phyloP scores from a whole-genome alignment of 495 filamentous ascomycete genomes.

The Emericellopsis terricola region DNA sequence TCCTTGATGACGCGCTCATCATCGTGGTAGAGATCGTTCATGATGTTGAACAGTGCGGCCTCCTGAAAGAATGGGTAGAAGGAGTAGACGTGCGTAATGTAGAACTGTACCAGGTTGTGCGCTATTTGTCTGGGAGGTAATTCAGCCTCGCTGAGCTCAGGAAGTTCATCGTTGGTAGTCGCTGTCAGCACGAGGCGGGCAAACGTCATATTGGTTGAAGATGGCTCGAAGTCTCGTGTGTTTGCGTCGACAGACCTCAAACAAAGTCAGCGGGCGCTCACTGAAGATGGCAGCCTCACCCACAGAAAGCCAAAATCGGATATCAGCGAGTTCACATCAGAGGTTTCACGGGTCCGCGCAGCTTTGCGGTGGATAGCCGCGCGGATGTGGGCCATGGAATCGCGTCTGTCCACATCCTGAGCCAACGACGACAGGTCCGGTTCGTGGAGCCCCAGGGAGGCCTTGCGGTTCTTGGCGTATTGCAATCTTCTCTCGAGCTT shows the following conservation, averaged over 20 bases:
- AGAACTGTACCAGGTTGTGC: constrained; percentile 54
- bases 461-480: constrained; percentile 40
- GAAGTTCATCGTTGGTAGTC: constrained; percentile 45
- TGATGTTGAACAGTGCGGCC: constrained; percentile 50
- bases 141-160: constrained; percentile 30
- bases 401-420: constrained; percentile 30
- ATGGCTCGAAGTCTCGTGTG: constrained; percentile 78
- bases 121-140: constrained; percentile 50
- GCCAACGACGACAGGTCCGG: constrained; percentile 15
- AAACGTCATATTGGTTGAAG: constrained; percentile 70
- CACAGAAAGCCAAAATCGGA: constrained; percentile 69
- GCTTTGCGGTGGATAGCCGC: constrained; percentile 42
- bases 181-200: constrained; percentile 64
- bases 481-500: constrained; percentile 57
- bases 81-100: constrained; percentile 61
- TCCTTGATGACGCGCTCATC: constrained; percentile 39
- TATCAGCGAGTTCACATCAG: constrained; percentile 62
- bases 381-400: constrained; percentile 37
- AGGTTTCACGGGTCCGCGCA: constrained; percentile 41
- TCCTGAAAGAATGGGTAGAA: constrained; percentile 69
- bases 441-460: constrained; percentile 31
- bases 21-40: constrained; percentile 59
- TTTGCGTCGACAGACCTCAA: constrained; percentile 75
- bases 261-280: constrained; percentile 4
- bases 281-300: constrained; percentile 8